Conservation (phyloP, 306 rosid species). For the Quercus berberidifolia region DNA sequence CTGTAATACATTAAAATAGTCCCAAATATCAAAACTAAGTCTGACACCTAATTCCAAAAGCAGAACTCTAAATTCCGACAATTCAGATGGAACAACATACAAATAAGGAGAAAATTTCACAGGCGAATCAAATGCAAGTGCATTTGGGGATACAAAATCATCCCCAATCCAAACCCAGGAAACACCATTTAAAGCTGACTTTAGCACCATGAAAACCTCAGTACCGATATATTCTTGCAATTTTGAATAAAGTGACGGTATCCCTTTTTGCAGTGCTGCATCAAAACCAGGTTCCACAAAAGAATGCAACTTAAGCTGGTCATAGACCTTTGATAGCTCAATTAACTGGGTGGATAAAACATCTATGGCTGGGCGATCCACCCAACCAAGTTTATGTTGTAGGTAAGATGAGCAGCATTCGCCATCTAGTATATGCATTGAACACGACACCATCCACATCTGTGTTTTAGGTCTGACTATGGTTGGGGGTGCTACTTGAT, state of each 20-base stretch:
- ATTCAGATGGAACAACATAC: slow-evolving; percentile 92
- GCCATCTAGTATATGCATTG: slow-evolving; percentile 83
- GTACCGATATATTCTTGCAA: slow-evolving; percentile 60
- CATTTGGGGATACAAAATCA: slow-evolving; percentile 78
- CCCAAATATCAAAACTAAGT: slow-evolving; percentile 68
- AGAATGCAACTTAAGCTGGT: slow-evolving; percentile 56
- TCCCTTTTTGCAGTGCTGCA: slow-evolving; percentile 55
- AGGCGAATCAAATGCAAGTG: slow-evolving; percentile 96
- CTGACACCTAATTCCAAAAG: slow-evolving; percentile 73
- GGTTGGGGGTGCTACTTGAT: slow-evolving; percentile 58
- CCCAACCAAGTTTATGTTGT: slow-evolving; percentile 80
- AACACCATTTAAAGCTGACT: slow-evolving; percentile 57
- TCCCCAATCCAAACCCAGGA: slow-evolving; percentile 99
- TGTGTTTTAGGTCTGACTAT: slow-evolving; percentile 82
- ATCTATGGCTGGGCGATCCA: slow-evolving; percentile 45
- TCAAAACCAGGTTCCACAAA: slow-evolving; percentile 53
- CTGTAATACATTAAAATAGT: slow-evolving; percentile 70
- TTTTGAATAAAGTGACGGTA: slow-evolving; percentile 66
- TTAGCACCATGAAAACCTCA: slow-evolving; percentile 44
- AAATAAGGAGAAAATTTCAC: slow-evolving; percentile 93
- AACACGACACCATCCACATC: slow-evolving; percentile 85
- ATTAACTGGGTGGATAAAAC: slow-evolving; percentile 64
- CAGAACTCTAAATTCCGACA: slow-evolving; percentile 75
- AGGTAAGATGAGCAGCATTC: slow-evolving; percentile 51
- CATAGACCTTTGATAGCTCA: slow-evolving; percentile 66